Evolutionary conservation across 768 basidiomycete species (phyloP).

Genomic region (Ramaria rubella): DNA sequence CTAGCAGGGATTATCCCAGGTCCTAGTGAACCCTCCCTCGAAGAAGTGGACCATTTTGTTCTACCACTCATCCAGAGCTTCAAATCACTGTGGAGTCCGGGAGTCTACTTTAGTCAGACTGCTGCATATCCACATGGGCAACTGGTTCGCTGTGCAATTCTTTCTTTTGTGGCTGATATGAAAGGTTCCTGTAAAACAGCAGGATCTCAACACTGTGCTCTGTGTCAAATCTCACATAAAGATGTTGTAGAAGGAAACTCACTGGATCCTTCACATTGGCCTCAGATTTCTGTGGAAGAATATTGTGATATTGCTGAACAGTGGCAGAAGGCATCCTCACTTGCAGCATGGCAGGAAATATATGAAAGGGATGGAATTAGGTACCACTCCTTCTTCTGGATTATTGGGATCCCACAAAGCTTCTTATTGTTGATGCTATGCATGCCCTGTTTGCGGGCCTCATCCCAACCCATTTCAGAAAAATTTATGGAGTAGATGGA

Average conservation of each 20-base stretch:
- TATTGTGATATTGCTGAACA: not conserved
- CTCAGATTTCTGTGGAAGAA: not conserved
- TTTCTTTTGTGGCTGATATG: constrained; percentile 16
- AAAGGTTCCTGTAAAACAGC: not conserved
- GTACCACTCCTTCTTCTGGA: too few relatives aligned
- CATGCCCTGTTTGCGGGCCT: constrained; percentile 29
- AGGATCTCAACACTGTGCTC: not conserved
- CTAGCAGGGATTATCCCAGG: constrained; percentile 38
- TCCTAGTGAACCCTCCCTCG: constrained; percentile 29
- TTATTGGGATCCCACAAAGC: constrained; percentile 32
- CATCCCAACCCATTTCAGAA: too few relatives aligned
- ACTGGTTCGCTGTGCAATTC: constrained; percentile 17
- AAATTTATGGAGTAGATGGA: not conserved
- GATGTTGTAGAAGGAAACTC: not conserved
- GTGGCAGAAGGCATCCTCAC: not conserved
- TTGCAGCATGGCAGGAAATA: not conserved
- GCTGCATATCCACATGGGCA: constrained; percentile 15
- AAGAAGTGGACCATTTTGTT: constrained; percentile 34
- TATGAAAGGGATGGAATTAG: constrained; percentile 22
- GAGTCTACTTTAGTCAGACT: constrained; percentile 22
- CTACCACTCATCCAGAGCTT: constrained; percentile 34
- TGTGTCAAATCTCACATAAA: not conserved
- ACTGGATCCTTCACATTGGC: not conserved
- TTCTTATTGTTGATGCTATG: constrained; percentile 29
- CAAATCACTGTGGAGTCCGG: constrained; percentile 26